Percentiles rank a stretch among this genome's conserved stretches.
Conservation (phyloP, 2,329 filamentous ascomycete genomes). For the Fusarium drepaniforme region DNA sequence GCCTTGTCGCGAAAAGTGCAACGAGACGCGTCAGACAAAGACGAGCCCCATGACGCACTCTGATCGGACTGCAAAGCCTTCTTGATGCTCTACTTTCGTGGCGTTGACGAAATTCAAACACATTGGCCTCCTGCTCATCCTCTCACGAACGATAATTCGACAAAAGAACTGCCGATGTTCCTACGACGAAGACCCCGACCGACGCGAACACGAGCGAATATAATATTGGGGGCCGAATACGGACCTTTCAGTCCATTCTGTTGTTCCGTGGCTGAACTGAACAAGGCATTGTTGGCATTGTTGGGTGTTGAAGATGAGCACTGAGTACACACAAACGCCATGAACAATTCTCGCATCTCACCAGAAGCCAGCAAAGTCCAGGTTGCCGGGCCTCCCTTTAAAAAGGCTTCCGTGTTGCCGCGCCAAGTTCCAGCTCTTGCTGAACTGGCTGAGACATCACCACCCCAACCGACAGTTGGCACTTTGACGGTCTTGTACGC, state of each 20-base stretch:
- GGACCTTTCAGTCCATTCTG: background rate
- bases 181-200: background rate
- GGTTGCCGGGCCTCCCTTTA: background rate
- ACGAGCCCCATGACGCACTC: background rate
- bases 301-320: background rate
- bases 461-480: background rate
- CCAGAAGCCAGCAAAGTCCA: background rate
- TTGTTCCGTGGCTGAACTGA: background rate
- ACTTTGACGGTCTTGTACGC: background rate
- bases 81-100: background rate
- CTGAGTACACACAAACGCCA: background rate
- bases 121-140: background rate
- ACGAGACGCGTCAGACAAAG: background rate
- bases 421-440: background rate
- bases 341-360: background rate
- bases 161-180: background rate
- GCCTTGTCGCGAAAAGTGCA: conserved; percentile 3
- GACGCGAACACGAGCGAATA: background rate
- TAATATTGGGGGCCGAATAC: background rate
- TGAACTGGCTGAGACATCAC: background rate
- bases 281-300: background rate
- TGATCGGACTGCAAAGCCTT: background rate
- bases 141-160: background rate
- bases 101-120: conserved; percentile 6
- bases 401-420: background rate